phyloP scores from a whole-genome alignment of 148 eudicot species.

The Cornus suecica region DNA sequence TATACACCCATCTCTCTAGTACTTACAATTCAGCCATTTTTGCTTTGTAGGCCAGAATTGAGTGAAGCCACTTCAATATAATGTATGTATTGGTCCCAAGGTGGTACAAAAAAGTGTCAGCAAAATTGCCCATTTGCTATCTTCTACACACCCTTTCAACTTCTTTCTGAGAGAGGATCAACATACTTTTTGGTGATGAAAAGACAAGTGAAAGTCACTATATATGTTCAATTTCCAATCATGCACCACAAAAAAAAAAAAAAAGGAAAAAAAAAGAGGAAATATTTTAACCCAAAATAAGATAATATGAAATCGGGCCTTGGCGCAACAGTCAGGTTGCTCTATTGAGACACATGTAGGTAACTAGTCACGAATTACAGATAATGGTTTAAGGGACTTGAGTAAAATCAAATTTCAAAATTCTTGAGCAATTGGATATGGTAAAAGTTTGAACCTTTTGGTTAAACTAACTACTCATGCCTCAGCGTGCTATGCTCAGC shows the following conservation, averaged over 20 bases:
- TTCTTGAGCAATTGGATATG: slow-evolving; percentile 47
- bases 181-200: background rate
- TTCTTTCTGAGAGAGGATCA: background rate
- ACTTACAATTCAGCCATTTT: too few relatives aligned
- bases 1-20: background rate
- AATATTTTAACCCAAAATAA: too few relatives aligned
- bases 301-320: too few relatives aligned
- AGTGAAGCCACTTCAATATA: background rate
- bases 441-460: slow-evolving; percentile 47
- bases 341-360: too few relatives aligned
- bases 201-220: background rate
- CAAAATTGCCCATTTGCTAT: background rate
- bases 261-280: background rate
- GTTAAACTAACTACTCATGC: slow-evolving; percentile 48
- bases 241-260: too few relatives aligned
- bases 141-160: background rate
- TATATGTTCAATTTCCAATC: background rate
- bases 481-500: slow-evolving; percentile 45
- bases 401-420: slow-evolving; percentile 34
- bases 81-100: background rate
- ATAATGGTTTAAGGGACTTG: too few relatives aligned
- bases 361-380: too few relatives aligned
- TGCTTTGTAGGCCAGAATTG: background rate
- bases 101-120: background rate
- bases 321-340: too few relatives aligned